phyloP scores from a whole-genome alignment of 2,329 filamentous ascomycete genomes.

The Trematosphaeria pertusa region DNA sequence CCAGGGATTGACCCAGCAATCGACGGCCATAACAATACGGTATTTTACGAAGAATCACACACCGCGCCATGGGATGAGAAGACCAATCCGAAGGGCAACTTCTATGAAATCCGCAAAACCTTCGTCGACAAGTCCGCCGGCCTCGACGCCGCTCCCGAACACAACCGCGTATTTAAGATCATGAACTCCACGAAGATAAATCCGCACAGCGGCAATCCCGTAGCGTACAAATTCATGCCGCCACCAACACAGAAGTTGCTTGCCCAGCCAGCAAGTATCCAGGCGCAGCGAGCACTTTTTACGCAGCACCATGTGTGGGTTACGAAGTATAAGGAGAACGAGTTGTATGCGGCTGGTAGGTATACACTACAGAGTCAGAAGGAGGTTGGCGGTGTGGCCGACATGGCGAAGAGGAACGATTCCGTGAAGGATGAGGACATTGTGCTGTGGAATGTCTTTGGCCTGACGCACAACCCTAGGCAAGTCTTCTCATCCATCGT shows the following conservation, averaged over 20 bases:
- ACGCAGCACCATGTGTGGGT: conserved; percentile 62
- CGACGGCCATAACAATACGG: conserved; percentile 62
- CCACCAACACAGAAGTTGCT: conserved; percentile 59
- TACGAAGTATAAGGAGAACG: conserved; percentile 60
- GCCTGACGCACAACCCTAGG: conserved; percentile 59
- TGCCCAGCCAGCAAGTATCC: conserved; percentile 53
- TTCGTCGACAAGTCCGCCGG: conserved; percentile 55
- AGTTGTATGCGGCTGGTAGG: conserved; percentile 58
- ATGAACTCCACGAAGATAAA: conserved; percentile 57
- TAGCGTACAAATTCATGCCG: conserved; percentile 58
- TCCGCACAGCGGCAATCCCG: conserved; percentile 53
- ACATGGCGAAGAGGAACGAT: conserved; percentile 53
- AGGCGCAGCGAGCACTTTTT: conserved; percentile 56
- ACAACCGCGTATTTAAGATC: conserved; percentile 64
- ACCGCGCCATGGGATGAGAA: conserved; percentile 57
- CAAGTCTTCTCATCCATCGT: conserved; percentile 7
- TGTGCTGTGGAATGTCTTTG: conserved; percentile 60
- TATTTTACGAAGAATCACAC: conserved; percentile 63
- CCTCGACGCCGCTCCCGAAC: conserved; percentile 61
- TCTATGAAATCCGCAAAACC: conserved; percentile 62
- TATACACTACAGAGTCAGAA: conserved; percentile 56
- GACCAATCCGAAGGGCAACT: conserved; percentile 68
- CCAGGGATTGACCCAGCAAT: conserved; percentile 70
- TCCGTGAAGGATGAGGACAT: conserved; percentile 54
- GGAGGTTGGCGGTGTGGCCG: conserved; percentile 54